A percentile compares a stretch with the other conserved stretches of the same genome.
Evolutionary conservation across 2,329 filamentous ascomycete species (phyloP).

Genomic region (Aspergillus sp.): DNA sequence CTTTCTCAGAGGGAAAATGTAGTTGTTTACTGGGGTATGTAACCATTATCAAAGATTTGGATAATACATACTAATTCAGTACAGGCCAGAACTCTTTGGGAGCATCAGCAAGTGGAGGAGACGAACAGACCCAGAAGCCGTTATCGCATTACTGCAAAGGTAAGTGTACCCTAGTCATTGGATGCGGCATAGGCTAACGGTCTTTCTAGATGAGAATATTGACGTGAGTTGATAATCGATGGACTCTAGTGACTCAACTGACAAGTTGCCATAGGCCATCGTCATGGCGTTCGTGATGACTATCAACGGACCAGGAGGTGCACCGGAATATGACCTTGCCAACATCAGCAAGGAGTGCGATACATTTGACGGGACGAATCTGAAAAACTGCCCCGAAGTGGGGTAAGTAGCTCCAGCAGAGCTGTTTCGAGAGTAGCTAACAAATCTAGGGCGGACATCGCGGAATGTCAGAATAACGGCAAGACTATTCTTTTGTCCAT

Average conservation of each 20-base stretch:
- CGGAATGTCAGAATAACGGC: slow-evolving; percentile 55
- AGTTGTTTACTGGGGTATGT: slow-evolving; percentile 58
- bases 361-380: slow-evolving; percentile 50
- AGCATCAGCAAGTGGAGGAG: slow-evolving; percentile 28
- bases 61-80: not conserved
- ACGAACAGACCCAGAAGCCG: slow-evolving; percentile 44
- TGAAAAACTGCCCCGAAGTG: slow-evolving; percentile 58
- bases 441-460: slow-evolving; percentile 39
- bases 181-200: slow-evolving; percentile 7
- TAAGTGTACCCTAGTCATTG: slow-evolving; percentile 26
- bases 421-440: slow-evolving; percentile 8
- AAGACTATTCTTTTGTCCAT: slow-evolving; percentile 69
- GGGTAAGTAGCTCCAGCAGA: slow-evolving; percentile 42
- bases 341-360: slow-evolving; percentile 58
- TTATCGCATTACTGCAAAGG: slow-evolving; percentile 55
- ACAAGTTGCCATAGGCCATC: slow-evolving; percentile 45
- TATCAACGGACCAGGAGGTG: slow-evolving; percentile 46
- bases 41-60: not conserved
- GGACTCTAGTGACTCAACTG: slow-evolving; percentile 2
- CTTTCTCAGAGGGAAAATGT: slow-evolving; percentile 47
- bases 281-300: slow-evolving; percentile 57
- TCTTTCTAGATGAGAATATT: slow-evolving; percentile 19
- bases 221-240: slow-evolving; percentile 9
- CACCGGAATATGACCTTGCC: slow-evolving; percentile 56
- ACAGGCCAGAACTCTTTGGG: slow-evolving; percentile 56